Base-by-base conservation (phyloP, 2,329 filamentous ascomycete genomes). In the Catunica adiposa region DNA sequence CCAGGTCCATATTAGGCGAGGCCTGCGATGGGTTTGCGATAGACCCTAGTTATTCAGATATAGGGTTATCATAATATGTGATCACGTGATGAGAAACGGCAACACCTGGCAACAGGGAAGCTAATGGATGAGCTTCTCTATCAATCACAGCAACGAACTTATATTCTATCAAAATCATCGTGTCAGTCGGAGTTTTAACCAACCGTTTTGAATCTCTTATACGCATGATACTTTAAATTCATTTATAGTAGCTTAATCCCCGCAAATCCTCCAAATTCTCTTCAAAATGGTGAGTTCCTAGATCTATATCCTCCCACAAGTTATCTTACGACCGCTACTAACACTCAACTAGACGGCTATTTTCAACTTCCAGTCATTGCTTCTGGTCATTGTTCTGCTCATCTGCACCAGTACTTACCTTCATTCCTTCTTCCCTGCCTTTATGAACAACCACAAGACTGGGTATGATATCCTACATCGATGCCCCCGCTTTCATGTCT, bases 301-400 rank as follows among this genome's bases (percentile, higher is more conserved):
- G 5, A 34, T 5, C 40, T 17, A n/a, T 44, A 11, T n/a, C 8
- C 15, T n/a, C 2, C 40, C 20, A 44, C 20, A 22, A 7, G 22
- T 15, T 48, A 9, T 34, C 11, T 34, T 3, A 25, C 7, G 4
- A 3, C 17, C 9, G 9, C n/a, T 48, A 2, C 50, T 52, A 56
- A 53, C 20, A 14, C 47, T 20, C 40, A 34, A 54, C 22, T 65
- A 96, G 92, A 86, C 92, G 58, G 92, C 92, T 56, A 84, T 98
- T 65, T 96, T 98, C 82, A 97, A 97, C 73, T 97, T 98, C 75
- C 89, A 96, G 70, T 94, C 89, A 58, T 84, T 97, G 63, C 80
- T 98, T 63, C 80, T 97, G 64, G 90, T 96, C 62, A 82, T 98
- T 64, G 82, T 98, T 53, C 84, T 98, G 62, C 81, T 94, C 63